A percentile compares a stretch with the other conserved stretches of the same genome.
Conservation (phyloP, 805 yeast species). For the Kodamaea nitidulidarum region DNA sequence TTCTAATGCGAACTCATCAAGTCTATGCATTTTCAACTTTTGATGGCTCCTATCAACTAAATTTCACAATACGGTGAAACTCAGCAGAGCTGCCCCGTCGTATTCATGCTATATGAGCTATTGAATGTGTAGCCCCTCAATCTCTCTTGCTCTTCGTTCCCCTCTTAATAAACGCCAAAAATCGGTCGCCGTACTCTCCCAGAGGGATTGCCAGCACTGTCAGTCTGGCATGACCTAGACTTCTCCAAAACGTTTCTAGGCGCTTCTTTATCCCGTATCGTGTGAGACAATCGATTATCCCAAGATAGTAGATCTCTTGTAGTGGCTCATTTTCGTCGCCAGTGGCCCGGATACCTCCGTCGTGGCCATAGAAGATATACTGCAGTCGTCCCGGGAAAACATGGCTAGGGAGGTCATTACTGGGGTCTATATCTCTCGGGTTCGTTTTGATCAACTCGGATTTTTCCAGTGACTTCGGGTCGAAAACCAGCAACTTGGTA, state of each 20-base stretch:
- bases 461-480: slow-evolving; percentile 38
- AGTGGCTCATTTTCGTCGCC: slow-evolving; percentile 57
- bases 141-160: slow-evolving; percentile 16
- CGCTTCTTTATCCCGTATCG: slow-evolving; percentile 68
- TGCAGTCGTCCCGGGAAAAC: slow-evolving; percentile 47
- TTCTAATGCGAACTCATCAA: no score
- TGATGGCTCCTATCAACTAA: not conserved
- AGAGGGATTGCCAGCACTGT: slow-evolving; percentile 90
- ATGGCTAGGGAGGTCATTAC: slow-evolving; percentile 38
- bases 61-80: no score
- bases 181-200: slow-evolving; percentile 82
- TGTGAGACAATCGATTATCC: slow-evolving; percentile 92
- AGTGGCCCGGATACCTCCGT: slow-evolving; percentile 81
- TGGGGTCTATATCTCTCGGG: slow-evolving; percentile 40
- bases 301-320: slow-evolving; percentile 77
- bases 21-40: no score
- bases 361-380: slow-evolving; percentile 66
- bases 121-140: not conserved
- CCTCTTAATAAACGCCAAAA: slow-evolving; percentile 59
- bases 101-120: no score
- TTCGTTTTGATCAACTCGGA: slow-evolving; percentile 42
- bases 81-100: no score
- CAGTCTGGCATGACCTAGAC: slow-evolving; percentile 61
- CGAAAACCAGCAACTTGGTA: slow-evolving; percentile 42
- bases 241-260: slow-evolving; percentile 82